A percentile compares a stretch with the other conserved stretches of the same genome.
Evolutionary conservation across 2,329 filamentous ascomycete species (phyloP).

Genomic region (Penicillium sp.): DNA sequence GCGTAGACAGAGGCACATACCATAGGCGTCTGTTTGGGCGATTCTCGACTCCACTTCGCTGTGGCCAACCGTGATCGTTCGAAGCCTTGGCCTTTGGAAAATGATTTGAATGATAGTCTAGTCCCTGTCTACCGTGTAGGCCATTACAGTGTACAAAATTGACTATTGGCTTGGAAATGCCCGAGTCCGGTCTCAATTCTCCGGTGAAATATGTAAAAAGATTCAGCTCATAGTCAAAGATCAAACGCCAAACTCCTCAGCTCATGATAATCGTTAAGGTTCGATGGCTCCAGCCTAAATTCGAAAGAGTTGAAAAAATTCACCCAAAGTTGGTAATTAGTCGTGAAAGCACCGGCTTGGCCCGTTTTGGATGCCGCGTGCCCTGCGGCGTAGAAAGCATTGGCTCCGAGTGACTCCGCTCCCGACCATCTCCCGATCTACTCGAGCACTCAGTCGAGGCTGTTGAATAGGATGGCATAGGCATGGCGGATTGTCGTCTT

Average conservation of each 20-base stretch:
- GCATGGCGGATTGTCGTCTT: slow-evolving; percentile 12
- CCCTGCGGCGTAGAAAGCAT: slow-evolving; percentile 6
- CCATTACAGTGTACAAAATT: background rate
- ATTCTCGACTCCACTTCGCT: background rate
- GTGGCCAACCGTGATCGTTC: background rate
- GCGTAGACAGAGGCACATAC: slow-evolving; percentile 1
- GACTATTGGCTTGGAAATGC: too few species aligned
- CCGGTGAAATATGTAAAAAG: background rate
- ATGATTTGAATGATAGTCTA: background rate
- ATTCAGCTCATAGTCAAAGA: background rate
- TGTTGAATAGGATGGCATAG: slow-evolving; percentile 2
- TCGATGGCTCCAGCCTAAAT: background rate
- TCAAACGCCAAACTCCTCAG: slow-evolving; percentile 2
- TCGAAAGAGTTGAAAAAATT: background rate
- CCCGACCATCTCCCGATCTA: slow-evolving; percentile 13
- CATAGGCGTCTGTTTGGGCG: slow-evolving; percentile 1
- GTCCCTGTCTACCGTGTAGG: background rate
- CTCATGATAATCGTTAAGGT: slow-evolving; percentile 9
- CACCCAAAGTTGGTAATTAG: slow-evolving; percentile 34
- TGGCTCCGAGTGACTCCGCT: slow-evolving; percentile 21
- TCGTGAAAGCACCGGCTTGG: slow-evolving; percentile 34
- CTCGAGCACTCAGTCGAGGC: slow-evolving; percentile 2
- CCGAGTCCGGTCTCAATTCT: background rate
- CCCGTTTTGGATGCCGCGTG: slow-evolving; percentile 8
- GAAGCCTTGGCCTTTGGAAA: background rate